phyloP scores from a whole-genome alignment of 2,329 filamentous ascomycete genomes.

The Grosmannia huntii region DNA sequence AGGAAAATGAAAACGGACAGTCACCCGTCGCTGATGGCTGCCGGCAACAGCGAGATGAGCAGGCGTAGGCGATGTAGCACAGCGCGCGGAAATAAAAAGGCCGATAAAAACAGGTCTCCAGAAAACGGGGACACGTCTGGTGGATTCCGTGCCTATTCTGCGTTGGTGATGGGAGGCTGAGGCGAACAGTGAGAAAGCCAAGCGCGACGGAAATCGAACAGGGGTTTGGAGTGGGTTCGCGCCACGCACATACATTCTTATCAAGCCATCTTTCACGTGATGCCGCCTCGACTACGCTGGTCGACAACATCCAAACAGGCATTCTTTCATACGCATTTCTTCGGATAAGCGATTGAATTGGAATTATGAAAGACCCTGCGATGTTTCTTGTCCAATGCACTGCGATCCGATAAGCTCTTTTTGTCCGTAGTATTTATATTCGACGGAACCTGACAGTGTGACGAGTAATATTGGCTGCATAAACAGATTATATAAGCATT shows the following conservation, averaged over 20 bases:
- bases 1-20: not conserved
- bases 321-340: too few relatives aligned
- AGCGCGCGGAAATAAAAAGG: not conserved
- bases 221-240: not conserved
- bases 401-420: too few relatives aligned
- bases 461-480: too few relatives aligned
- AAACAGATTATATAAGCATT: too few relatives aligned
- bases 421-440: too few relatives aligned
- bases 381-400: too few relatives aligned
- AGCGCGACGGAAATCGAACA: not conserved
- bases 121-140: not conserved
- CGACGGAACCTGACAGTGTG: too few relatives aligned
- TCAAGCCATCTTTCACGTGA: not conserved
- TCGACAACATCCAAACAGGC: too few relatives aligned
- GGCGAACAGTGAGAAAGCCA: not conserved
- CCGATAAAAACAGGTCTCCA: not conserved
- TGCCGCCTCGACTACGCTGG: too few relatives aligned
- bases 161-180: not conserved
- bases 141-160: not conserved
- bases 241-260: too few relatives aligned
- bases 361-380: too few relatives aligned
- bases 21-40: not conserved
- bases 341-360: too few relatives aligned
- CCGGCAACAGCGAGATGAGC: not conserved
- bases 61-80: not conserved